Evolutionary conservation across 192 early-diverging fungal species (phyloP), one percentile per base, ranked within the genome.

Genomic region (Rhizophagus clarus): DNA sequence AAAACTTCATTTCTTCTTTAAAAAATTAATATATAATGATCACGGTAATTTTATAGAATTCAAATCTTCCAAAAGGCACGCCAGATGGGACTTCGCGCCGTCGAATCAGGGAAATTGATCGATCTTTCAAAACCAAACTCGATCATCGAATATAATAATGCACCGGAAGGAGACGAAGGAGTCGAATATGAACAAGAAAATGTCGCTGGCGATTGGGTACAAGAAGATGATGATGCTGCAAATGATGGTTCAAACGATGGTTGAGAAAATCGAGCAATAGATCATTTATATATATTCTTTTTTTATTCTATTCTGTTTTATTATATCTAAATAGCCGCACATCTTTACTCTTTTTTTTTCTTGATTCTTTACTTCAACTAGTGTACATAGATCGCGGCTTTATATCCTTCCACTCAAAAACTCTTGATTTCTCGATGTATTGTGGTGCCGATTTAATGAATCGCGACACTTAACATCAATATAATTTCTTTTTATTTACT

Each of bases 41-140:
- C 51, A 56, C 20, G 15, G 17, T 56, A 22, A 56, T 40, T 51
- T 45, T 61, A 15, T 66, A 77, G 75, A 47, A 77, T 77, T 66
- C 75, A 77, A 77, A 77, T 77, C 24, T 77, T 77, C 20, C 75
- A 77, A 47, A 77, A 77, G 42, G 75, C 75, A 40, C 75, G 75
- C 10, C 75, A 77, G 42, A 66, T 77, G 51, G 75, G 75, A 47
- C 75, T 77, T 77, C 75, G 75, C 20, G 75, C 75, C 9, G 75
- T 77, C 11, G 74, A 76, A 76, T 76, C 74, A 20, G 74, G 74
- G 11, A 60, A 60, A 76, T 24, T 76, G n/a, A 76, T 76, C n/a
- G 74, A 76, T n/a, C 45, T 60, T 20, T 49, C 60, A 32, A 76
- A 76, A 62, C 60, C 74, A 37, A 74, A 74, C 28, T 28, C 72